Conservation (phyloP, 2,329 filamentous ascomycete genomes). For the Botrytis byssoidea region DNA sequence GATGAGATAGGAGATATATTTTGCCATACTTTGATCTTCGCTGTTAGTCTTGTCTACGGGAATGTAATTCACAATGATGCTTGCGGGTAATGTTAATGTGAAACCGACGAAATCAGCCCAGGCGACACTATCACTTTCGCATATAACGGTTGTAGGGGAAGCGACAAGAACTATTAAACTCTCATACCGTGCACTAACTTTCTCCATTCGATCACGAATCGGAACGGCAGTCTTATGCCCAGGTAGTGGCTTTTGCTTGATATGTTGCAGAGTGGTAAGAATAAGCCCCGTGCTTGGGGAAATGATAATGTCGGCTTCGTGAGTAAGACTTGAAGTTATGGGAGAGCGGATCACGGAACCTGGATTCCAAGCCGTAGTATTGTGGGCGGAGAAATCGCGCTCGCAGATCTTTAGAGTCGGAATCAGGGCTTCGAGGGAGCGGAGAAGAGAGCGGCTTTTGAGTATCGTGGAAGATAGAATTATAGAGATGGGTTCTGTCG, state of each 20-base stretch:
- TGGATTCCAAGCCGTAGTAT: conserved; percentile 40
- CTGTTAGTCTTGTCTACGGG: conserved; percentile 22
- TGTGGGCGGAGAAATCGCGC: conserved; percentile 53
- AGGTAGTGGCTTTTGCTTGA: conserved; percentile 70
- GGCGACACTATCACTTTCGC: conserved; percentile 32
- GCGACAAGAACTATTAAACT: conserved; percentile 66
- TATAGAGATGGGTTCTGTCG: conserved; percentile 41
- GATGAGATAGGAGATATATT: conserved; percentile 55
- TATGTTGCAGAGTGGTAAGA: conserved; percentile 66
- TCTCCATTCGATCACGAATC: conserved; percentile 55
- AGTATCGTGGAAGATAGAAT: conserved; percentile 53
- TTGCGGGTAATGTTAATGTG: conserved; percentile 40
- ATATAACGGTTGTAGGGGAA: conserved; percentile 44
- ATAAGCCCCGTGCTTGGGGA: conserved; percentile 69
- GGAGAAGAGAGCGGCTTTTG: conserved; percentile 48
- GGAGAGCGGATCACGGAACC: conserved; percentile 40
- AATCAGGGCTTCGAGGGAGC: conserved; percentile 50
- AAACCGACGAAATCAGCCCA: conserved; percentile 38
- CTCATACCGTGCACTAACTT: conserved; percentile 61
- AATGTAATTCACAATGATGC: conserved; percentile 47
- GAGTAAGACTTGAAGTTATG: conserved; percentile 43
- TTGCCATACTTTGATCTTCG: conserved; percentile 49
- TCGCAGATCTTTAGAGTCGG: conserved; percentile 56
- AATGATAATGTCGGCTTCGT: conserved; percentile 71
- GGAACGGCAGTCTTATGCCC: conserved; percentile 50